Evolutionary conservation across 1,139 yeast genomes (phyloP), one percentile per base, ranked within the genome.

Genomic region (Yarrowia galli): DNA sequence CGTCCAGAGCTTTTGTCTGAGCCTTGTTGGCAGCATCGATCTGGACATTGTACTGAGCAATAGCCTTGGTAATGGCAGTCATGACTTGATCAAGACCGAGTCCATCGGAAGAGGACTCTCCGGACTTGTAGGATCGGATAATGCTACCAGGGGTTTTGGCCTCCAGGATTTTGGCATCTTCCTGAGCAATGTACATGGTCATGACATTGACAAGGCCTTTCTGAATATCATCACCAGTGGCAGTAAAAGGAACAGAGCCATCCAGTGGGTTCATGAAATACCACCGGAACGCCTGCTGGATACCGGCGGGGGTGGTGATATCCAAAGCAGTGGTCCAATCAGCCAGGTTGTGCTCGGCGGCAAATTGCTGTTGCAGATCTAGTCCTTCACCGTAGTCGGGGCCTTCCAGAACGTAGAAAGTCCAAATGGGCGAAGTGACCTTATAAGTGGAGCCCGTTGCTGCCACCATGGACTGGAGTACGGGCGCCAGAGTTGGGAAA

Each of bases 131-230:
- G 32, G 18, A 7, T 4, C 7, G 28, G 10, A 45, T 23, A 18
- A 45, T 15, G 18, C 12, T 13, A 28, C 32, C 32, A 18, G 49
- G 49, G 28, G 32, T 5, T 2, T 15, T 15, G n/a, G 32, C 32
- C 32, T 45, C 32, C 32, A n/a, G n/a, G n/a, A n/a, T 22, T 10
- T 15, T 15, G 25, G 49, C 49, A 6, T 9, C 10, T n/a, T 15
- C 32, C 49, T 45, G 49, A 6, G 49, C 49, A 23, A 45, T 15
- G 32, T 23, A 45, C 49, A 45, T 45, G 49, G 23, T 18, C 49
- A 45, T 45, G 32, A 22, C 32, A 18, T 23, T 16, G 16, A 15
- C 32, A 3, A 10, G 28, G 28, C 28, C 28, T 20, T 22, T 12
- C 16, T 13, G 13, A 4, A 9, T n/a, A 10, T 43, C 16, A 25